Evolutionary conservation across 225 moss, liverwort and hornwort genomes (phyloP).

Genomic region (Straminergon stramineum): DNA sequence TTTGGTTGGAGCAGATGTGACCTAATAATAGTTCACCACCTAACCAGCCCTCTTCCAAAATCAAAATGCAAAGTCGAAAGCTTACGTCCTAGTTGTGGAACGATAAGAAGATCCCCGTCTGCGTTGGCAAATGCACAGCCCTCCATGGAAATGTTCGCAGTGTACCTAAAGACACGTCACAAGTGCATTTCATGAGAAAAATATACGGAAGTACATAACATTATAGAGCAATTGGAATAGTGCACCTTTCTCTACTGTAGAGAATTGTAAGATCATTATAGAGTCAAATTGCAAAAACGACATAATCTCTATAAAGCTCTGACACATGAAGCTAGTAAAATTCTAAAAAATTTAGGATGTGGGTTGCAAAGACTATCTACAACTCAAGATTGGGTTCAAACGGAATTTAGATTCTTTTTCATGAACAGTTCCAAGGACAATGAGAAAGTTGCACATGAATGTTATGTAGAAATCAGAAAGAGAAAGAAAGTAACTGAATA

Average conservation of each 20-base stretch:
- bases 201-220: neutral
- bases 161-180: conserved; percentile 38
- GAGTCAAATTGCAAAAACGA: neutral
- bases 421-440: neutral
- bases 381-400: neutral
- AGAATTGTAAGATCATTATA: neutral
- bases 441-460: neutral
- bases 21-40: neutral
- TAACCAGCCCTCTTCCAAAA: neutral
- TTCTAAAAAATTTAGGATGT: neutral
- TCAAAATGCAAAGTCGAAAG: neutral
- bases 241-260: neutral
- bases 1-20: neutral
- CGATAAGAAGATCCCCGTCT: conserved; percentile 85
- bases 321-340: neutral
- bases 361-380: neutral
- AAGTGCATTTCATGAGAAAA: neutral
- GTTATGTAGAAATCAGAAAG: neutral
- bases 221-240: neutral
- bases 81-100: conserved; percentile 91
- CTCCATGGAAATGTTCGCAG: conserved; percentile 75
- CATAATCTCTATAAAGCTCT: neutral
- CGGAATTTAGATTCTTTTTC: neutral
- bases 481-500: neutral
- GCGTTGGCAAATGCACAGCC: conserved; percentile 85